phyloP scores from a whole-genome alignment of 2,329 filamentous ascomycete species.

The Epichloe gansuensis region DNA sequence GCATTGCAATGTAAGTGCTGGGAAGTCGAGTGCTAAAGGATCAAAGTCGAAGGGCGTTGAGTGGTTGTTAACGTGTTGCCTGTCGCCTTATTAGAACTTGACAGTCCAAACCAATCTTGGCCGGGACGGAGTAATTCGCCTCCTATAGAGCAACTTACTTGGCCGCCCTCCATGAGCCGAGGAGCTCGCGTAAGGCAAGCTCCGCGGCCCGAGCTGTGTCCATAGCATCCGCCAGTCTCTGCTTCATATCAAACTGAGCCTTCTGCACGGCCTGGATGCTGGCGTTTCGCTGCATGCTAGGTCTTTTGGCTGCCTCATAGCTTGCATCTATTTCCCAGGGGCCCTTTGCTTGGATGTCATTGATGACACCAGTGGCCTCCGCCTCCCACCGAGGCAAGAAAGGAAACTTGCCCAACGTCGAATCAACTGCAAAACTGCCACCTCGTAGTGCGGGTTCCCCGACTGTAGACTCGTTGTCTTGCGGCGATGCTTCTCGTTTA shows the following conservation, averaged over 20 bases:
- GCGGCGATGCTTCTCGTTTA: constrained; percentile 26
- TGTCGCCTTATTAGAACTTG: constrained; percentile 18
- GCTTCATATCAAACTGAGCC: constrained; percentile 50
- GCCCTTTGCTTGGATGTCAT: constrained; percentile 46
- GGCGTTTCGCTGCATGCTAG: constrained; percentile 27
- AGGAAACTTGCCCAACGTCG: constrained; percentile 41
- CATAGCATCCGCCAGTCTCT: constrained; percentile 53
- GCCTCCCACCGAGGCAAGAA: constrained; percentile 58
- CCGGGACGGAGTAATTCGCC: neutral
- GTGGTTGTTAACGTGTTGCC: constrained; percentile 42
- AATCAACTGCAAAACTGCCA: constrained; percentile 29
- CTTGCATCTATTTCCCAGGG: constrained; percentile 21
- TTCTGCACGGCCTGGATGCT: constrained; percentile 44
- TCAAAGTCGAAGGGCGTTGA: constrained; percentile 67
- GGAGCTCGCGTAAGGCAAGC: constrained; percentile 69
- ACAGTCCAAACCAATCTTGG: neutral
- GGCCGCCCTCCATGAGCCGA: constrained; percentile 71
- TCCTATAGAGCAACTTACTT: constrained; percentile 45
- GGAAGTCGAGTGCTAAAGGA: constrained; percentile 73
- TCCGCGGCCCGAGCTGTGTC: constrained; percentile 79
- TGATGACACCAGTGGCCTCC: constrained; percentile 69
- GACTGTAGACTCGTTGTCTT: constrained; percentile 26
- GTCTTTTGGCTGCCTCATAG: constrained; percentile 24
- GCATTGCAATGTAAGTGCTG: constrained; percentile 69
- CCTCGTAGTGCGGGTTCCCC: constrained; percentile 30